phyloP scores from a whole-genome alignment of 164 flowering plant species.

The Vitis vinifera region ASM3070453v1 NC_081809.1:22467001-22467500 shows the following conservation, averaged over 20 bases:
- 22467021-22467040: neutral
- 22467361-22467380: neutral
- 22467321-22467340: neutral
- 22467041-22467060: neutral
- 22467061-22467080: neutral
- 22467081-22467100: neutral
- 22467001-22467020: constrained; percentile 42
- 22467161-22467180: constrained; percentile 61
- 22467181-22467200: constrained; percentile 58
- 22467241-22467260: constrained; percentile 3
- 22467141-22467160: constrained; percentile 76
- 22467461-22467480: neutral
- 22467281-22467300: neutral
- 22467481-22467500: too few relatives aligned
- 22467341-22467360: neutral
- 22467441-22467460: neutral
- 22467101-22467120: neutral
- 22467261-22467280: neutral
- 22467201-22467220: constrained; percentile 70
- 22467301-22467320: neutral
- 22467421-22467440: neutral
- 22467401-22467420: neutral
- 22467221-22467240: constrained; percentile 11
- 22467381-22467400: neutral
- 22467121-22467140: constrained; percentile 57